Conservation (phyloP, 83 land plant genomes). For the Thuja plicata region DNA sequence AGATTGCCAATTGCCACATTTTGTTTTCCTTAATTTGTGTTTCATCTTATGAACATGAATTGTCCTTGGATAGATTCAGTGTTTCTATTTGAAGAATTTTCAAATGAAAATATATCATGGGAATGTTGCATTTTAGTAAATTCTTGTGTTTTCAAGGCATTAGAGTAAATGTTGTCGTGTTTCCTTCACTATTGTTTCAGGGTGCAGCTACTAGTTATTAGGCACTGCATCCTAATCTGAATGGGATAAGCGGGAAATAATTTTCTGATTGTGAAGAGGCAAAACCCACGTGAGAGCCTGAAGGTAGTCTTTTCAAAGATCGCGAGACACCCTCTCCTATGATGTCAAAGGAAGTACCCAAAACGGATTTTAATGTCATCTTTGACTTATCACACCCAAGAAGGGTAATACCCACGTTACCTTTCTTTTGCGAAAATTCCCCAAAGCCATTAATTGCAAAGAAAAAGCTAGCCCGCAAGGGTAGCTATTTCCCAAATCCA, state of each 20-base stretch:
- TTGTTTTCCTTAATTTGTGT: not conserved
- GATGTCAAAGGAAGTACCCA: too few relatives aligned
- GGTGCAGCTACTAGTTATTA: constrained; percentile 53
- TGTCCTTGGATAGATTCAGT: not conserved
- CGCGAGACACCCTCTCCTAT: too few relatives aligned
- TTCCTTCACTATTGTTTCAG: constrained; percentile 17
- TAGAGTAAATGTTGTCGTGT: not conserved
- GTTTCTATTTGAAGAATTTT: not conserved
- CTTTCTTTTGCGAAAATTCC: too few relatives aligned
- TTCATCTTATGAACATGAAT: not conserved
- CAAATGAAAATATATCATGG: not conserved
- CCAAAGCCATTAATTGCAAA: too few relatives aligned
- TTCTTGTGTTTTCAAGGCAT: not conserved
- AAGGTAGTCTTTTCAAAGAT: too few relatives aligned
- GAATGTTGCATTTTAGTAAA: not conserved
- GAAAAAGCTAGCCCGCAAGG: too few relatives aligned
- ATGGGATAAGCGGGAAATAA: constrained; percentile 34
- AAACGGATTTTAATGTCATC: too few relatives aligned
- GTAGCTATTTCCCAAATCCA: too few relatives aligned
- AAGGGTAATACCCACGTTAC: too few relatives aligned
- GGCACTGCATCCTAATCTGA: constrained; percentile 39
- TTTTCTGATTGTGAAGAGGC: constrained; percentile 41
- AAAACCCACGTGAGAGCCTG: too few relatives aligned
- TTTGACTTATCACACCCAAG: too few relatives aligned
- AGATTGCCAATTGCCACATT: not conserved